A percentile compares a stretch with the other conserved stretches of the same genome.
Conservation (phyloP, 2,329 filamentous ascomycete genomes). For the Ophiostoma triangulosporum region DNA sequence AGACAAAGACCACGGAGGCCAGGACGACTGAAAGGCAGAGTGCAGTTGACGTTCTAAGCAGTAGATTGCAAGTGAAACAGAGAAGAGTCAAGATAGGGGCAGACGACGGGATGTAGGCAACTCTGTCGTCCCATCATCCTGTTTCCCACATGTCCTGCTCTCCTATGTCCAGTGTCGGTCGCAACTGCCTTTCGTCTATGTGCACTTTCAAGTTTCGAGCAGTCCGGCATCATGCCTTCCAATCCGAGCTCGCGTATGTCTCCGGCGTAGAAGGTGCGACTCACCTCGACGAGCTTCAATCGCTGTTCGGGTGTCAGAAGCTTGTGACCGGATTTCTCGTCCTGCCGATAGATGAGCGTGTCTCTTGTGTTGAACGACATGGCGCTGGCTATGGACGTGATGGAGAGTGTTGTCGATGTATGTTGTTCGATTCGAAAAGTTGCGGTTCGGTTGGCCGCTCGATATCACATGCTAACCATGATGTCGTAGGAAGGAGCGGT, state of each 20-base stretch:
- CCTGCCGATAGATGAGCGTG: constrained; percentile 29
- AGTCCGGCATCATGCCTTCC: not conserved
- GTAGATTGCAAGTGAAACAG: not conserved
- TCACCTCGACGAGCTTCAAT: constrained; percentile 31
- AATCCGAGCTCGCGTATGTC: not conserved
- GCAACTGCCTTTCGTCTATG: not conserved
- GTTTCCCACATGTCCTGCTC: not conserved
- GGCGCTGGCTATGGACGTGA: constrained; percentile 4
- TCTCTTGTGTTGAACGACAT: constrained; percentile 27
- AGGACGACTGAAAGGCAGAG: not conserved
- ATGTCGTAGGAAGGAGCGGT: not conserved
- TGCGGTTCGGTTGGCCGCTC: constrained; percentile 7
- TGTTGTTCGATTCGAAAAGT: not conserved
- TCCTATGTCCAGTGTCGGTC: constrained; percentile 5
- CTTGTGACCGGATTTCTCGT: constrained; percentile 29
- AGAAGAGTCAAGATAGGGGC: not conserved
- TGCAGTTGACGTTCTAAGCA: not conserved
- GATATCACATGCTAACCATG: constrained; percentile 5
- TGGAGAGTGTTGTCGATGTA: not conserved
- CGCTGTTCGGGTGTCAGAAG: constrained; percentile 29
- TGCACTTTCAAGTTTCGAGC: not conserved
- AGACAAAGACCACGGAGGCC: not conserved
- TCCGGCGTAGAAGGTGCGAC: constrained; percentile 8
- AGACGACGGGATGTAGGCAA: not conserved
- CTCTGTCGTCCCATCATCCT: not conserved